Base-by-base conservation (phyloP, 192 early-diverging fungal genomes). In the Piromyces finnis region DNA sequence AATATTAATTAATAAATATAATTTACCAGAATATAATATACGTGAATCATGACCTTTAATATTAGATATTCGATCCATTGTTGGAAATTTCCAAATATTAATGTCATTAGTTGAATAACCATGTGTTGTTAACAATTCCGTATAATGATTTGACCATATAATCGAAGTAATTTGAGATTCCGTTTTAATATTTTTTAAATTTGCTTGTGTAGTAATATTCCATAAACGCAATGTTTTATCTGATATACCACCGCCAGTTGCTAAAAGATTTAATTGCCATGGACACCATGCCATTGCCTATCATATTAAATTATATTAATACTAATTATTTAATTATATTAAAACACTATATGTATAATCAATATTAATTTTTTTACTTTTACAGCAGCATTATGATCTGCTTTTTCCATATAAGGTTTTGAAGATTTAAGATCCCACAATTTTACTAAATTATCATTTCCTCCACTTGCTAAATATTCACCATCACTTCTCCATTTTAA, bases 131-230 rank as follows among this genome's bases (percentile, higher is more conserved):
- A 90, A 51, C 28, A 90, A 81, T 80, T 90, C 89, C 83, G 88
- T 88, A 83, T 90, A 90, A 29, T 86, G 81, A n/a, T 77, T 78
- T 17, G 88, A 89, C 89, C 89, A 90, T 29, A 84, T 77, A 29
- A 90, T 81, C 27, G 89, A 88, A 7, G 89, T 90, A 32, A 90
- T 87, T 82, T 90, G 89, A 1, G 88, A 90, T 11, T 85, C 87
- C 3, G 89, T 84, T 81, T 90, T 82, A 77, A 89, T 78, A 17
- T 84, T 82, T 16, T 83, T 82, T 18, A 81, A 78, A 77, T 81
- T 81, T 18, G 83, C 82, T 26, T 78, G 78, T 27, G 86, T 88
- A 14, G 85, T 81, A 13, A 83, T 82, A 81, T 90, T 90, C 89
- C 89, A 90, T 37, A 90, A 88, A 82, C 90, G 88, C 30, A 90